Base-by-base conservation (phyloP, 1,139 yeast species). In the Candida glucosophila region DNA sequence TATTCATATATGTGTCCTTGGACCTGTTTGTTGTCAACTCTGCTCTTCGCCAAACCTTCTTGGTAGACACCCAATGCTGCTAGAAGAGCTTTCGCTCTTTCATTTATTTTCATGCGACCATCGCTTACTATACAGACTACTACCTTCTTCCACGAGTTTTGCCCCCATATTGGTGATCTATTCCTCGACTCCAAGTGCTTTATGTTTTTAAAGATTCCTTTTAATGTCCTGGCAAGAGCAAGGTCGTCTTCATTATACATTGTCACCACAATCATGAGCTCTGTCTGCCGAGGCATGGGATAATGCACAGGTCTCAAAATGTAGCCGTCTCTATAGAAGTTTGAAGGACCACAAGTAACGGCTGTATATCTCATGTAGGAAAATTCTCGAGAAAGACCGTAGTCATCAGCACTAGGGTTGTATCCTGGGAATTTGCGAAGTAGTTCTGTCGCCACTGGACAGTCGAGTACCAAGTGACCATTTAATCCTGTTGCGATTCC, bases 211-310 rank as follows among this genome's bases (percentile, higher is more conserved):
- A 64, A 62, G 4, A 64, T 62, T 20, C 71, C 71, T 38, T 64
- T 63, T 32, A 64, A 51, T 2, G 71, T 64, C 27, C 67, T 47
- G 2, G 68, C 71, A 31, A 64, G 52, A 23, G 63, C 47, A 15
- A 64, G 45, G 34, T 64, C 71, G 37, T 64, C 69, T 42, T 64
- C 71, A 36, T 64, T 64, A 39, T 64, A 64, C 71, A 64, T 64
- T 25, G 71, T 64, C 21, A 64, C 43, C 11, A 62, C 69, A 20
- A 64, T 53, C 69, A 64, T 59, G 40, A 64, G 37, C 31, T 64
- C 71, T 1, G 71, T 64, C 32, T 58, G 55, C 36, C 71, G 48
- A 8, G 64, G 63, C 33, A 51, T 52, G 2, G 67, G 67, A 37
- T 63, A 64, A 40, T 63, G 69, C 10, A 60, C 58, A 1, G 67